Base-by-base conservation (phyloP, 106 monocot species). In the Dendrobium officinale region DNA sequence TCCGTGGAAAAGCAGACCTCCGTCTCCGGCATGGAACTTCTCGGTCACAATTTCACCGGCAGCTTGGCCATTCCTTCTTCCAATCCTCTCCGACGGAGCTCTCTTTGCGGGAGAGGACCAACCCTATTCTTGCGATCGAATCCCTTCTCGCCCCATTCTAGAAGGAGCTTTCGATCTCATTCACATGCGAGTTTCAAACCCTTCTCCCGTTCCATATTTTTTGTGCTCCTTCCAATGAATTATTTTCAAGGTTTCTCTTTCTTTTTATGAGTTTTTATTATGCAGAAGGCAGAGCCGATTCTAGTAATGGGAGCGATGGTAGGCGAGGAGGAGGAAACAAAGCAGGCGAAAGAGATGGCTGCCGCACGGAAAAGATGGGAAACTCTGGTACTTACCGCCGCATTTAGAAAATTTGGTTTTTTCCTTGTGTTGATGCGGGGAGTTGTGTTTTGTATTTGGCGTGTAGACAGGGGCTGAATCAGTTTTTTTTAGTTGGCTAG, bases 281-380 rank as follows among this genome's bases (percentile, higher is more conserved):
- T 82, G 72, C 80, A 89, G 84, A 86, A 27, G 20, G 73, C 45
- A 85, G 80, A 51, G 47, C 31, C 56, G 55, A 67, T 54, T n/a
- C n/a, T 20, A 43, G 84, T 89, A 42, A 83, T 83, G 83, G 80
- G 79, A 10, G 84, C 88, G 5, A 81, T 68, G 55, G 84, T 78
- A 22, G 84, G 81, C 24, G 92, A 92, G 73, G 92, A 92, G 9
- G 84, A 88, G 75, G 90, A 90, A 83, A 77, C 77, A 44, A 93
- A 88, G 82, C 92, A 90, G 76, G 88, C 85, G 11, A 90, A 93
- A 79, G 90, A 93, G 83, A 90, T 90, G 92, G 87, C 87, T 4
- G 92, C 92, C 9, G 92, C 92, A 48, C 45, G 88, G 75, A 90
- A 61, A 78, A 86, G 92, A 86, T 93, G 92, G 92, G 92, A 93